Evolutionary conservation across 202 grass and related monocot species (phyloP).

Genomic region (Zizania palustris): DNA sequence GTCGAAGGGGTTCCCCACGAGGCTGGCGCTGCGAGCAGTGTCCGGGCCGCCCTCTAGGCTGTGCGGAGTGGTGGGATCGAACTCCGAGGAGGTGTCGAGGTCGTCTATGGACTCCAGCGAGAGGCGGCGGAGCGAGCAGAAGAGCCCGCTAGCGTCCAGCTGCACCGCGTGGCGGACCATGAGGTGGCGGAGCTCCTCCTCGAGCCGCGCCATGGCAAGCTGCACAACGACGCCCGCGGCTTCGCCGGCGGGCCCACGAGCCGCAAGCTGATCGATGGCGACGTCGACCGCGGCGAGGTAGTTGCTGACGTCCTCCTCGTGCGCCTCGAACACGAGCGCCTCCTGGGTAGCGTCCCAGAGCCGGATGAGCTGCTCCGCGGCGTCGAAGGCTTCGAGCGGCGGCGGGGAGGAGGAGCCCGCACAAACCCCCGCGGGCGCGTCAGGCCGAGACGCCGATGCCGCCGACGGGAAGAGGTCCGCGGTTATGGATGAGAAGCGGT

Average conservation of each 20-base stretch:
- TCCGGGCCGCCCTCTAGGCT: constrained; percentile 39
- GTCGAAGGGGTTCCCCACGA: constrained; percentile 55
- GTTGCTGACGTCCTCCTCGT: constrained; percentile 49
- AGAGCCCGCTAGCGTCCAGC: constrained; percentile 71
- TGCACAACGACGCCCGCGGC: constrained; percentile 66
- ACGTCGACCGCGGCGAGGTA: constrained; percentile 80
- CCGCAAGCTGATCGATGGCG: constrained; percentile 43
- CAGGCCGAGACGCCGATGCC: too few species aligned
- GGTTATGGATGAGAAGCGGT: constrained; percentile 64
- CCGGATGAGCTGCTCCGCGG: constrained; percentile 73
- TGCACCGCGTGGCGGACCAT: constrained; percentile 78
- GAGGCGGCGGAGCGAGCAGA: constrained; percentile 84
- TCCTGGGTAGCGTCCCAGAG: constrained; percentile 73
- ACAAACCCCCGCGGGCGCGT: too few species aligned
- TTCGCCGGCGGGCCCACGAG: background rate
- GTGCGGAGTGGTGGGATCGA: constrained; percentile 57
- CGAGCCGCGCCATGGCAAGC: constrained; percentile 84
- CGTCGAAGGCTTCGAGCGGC: constrained; percentile 40
- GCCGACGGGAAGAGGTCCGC: constrained; percentile 43
- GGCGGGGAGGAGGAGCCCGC: background rate
- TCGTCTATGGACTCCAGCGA: constrained; percentile 83
- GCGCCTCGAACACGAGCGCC: constrained; percentile 72
- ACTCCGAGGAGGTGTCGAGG: constrained; percentile 83
- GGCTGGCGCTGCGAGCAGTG: constrained; percentile 49
- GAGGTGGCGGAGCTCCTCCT: constrained; percentile 88